Evolutionary conservation across 371 early-diverging fungal genomes (phyloP), one percentile per base, ranked within the genome.

Genomic region (Apophysomyces variabilis): DNA sequence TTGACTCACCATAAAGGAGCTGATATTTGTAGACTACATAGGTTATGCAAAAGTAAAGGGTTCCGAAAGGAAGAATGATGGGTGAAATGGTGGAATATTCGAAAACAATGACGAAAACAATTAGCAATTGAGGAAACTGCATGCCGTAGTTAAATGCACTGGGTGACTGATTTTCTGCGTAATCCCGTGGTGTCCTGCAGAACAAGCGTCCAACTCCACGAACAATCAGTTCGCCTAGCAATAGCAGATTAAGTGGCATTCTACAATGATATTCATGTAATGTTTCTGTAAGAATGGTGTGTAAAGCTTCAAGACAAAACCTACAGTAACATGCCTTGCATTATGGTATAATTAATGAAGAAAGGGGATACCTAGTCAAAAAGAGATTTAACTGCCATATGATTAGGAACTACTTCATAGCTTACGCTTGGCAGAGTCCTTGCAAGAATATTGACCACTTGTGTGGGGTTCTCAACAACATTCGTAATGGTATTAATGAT

Each of bases 11-110:
- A 77, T 94, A 95, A 56, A 92, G 81, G 21, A 92, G 82, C 66
- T 90, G 88, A 71, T 94, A 91, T 74, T 97, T 97, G 86, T 89
- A 92, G 11, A 95, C 90, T 21, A 95, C 67, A 46, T 90, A 92
- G 5, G 89, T 90, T 18, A 93, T 78, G 13, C 82, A 82, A 75
- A 90, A 97, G 72, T 92, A 96, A 1, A 91, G 44, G 0, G 87
- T 77, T 5, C 93, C 93, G 69, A 95, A 92, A 0, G 91, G 64
- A 21, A 96, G 77, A 21, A 95, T 91, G 14, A 96, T 68, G 0
- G 98, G 98, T 56, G 90, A 86, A 36, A 96, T 91, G n/a, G 89
- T 87, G 21, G 93, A 90, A 74, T 97, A 97, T 14, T 90, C 87
- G 63, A 96, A 66, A 14, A 93, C 92, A 61, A 96, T 91, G n/a